Conservation (phyloP, 2,329 filamentous ascomycete genomes). For the Pseudocercospora vitis region DNA sequence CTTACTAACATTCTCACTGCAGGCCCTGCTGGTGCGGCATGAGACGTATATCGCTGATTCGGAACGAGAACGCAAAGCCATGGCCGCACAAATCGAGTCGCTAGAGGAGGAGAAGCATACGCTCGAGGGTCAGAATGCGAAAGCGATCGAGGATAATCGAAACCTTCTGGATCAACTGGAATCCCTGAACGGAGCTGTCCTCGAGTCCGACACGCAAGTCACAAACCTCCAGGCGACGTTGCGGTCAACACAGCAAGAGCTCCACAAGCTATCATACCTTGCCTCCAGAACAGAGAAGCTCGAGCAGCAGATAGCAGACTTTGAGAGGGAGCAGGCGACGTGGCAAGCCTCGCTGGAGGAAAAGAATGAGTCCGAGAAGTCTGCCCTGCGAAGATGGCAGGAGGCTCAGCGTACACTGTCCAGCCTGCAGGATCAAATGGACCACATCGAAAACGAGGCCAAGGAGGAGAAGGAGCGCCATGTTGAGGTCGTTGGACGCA, state of each 20-base stretch:
- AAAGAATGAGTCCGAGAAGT: conserved; percentile 72
- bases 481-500: conserved; percentile 73
- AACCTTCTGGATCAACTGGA: conserved; percentile 81
- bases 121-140: conserved; percentile 74
- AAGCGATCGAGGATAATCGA: conserved; percentile 79
- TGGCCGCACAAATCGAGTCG: conserved; percentile 74
- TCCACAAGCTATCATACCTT: conserved; percentile 71
- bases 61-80: conserved; percentile 75
- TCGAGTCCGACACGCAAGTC: conserved; percentile 77
- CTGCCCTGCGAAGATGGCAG: conserved; percentile 79
- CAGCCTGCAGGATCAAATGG: conserved; percentile 81
- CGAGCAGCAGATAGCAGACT: conserved; percentile 73
- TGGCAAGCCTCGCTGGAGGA: conserved; percentile 67
- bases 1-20: conserved; percentile 68
- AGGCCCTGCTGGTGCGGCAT: conserved; percentile 90
- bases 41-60: conserved; percentile 93
- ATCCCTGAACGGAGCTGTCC: conserved; percentile 72
- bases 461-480: conserved; percentile 78
- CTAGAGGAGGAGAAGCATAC: conserved; percentile 71
- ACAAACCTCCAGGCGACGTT: conserved; percentile 74
- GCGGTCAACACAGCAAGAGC: conserved; percentile 72
- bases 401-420: conserved; percentile 76
- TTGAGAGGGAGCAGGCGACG: conserved; percentile 78
- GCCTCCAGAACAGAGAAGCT: conserved; percentile 73
- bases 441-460: conserved; percentile 82